Evolutionary conservation across 2,329 filamentous ascomycete species (phyloP), one percentile per base, ranked within the genome.

Genomic region (Beauveria brongniartii): DNA sequence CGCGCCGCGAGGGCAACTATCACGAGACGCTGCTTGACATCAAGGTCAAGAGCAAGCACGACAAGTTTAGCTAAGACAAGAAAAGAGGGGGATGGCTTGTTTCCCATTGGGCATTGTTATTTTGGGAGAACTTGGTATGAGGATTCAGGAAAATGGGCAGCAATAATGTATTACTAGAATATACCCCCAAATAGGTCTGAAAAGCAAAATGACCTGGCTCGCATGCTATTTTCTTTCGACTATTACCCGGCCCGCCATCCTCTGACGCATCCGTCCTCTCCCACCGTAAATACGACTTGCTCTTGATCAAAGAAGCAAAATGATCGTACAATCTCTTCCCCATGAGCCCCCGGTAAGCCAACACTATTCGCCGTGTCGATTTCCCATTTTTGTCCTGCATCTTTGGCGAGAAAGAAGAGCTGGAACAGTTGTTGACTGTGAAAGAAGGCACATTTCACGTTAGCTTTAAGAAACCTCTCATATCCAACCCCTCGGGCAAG

Each of bases 41-140:
- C 60, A 94, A 93, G 74, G 88, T 94, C 34, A 96, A 96, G 78
- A 87, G 86, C 61, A 96, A 96, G 77, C 92, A 96, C 75, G 92
- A 96, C 75, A 96, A 96, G 73, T 96, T 71, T 66, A 71, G 72
- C 10, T 76, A 64, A 64, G 73, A 24, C 24, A 22, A 22, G 14
- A 9, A 12, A 5, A n/a, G 18, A 3, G 7, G 22, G 5, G 8
- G 14, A 18, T 4, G 43, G 26, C 30, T 47, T 37, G 10, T 16
- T 14, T 55, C 5, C 30, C 24, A 16, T 37, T 14, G 12, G 24
- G 40, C 18, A 28, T 44, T 56, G n/a, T 40, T 48, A n/a, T 47
- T 61, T 55, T 16, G 40, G 46, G 34, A 28, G 24, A 28, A 16
- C 9, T 48, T 26, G 18, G 4, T 20, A 2, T 5, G 26, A 12